Conservation (phyloP, 1,139 yeast genomes). For the Sugiyamaella castrensis region DNA sequence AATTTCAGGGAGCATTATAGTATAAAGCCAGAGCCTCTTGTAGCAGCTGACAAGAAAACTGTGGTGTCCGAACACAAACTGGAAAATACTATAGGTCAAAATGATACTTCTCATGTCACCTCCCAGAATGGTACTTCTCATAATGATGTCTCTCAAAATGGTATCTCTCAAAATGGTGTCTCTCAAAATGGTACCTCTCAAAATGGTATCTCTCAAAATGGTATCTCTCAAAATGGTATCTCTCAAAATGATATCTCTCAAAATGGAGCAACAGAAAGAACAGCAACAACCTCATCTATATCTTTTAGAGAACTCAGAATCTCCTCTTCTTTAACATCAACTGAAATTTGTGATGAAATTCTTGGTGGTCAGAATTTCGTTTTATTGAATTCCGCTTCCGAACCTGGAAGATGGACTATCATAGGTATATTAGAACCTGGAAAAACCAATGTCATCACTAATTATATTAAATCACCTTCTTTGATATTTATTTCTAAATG, state of each 20-base stretch:
- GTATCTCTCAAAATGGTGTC: background rate
- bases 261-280: background rate
- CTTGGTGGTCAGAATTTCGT: slow-evolving; percentile 43
- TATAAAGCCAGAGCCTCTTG: slow-evolving; percentile 27
- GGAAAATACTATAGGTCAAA: background rate
- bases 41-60: background rate
- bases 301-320: too few species aligned
- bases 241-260: too few species aligned
- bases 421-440: slow-evolving; percentile 64
- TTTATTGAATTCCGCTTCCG: slow-evolving; percentile 68
- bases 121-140: background rate
- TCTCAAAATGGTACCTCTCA: background rate
- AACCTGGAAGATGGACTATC: slow-evolving; percentile 85
- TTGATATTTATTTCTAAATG: slow-evolving; percentile 36
- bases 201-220: too few species aligned
- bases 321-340: slow-evolving; percentile 4
- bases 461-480: slow-evolving; percentile 45
- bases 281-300: background rate
- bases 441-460: slow-evolving; percentile 59
- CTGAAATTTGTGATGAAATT: slow-evolving; percentile 14
- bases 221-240: too few species aligned
- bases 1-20: slow-evolving; percentile 21
- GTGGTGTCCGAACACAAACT: background rate
- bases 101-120: too few species aligned
- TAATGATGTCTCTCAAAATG: too few species aligned